Evolutionary conservation across 768 basidiomycete genomes (phyloP), one percentile per base, ranked within the genome.

Genomic region (Leccinum pellstonianum): DNA sequence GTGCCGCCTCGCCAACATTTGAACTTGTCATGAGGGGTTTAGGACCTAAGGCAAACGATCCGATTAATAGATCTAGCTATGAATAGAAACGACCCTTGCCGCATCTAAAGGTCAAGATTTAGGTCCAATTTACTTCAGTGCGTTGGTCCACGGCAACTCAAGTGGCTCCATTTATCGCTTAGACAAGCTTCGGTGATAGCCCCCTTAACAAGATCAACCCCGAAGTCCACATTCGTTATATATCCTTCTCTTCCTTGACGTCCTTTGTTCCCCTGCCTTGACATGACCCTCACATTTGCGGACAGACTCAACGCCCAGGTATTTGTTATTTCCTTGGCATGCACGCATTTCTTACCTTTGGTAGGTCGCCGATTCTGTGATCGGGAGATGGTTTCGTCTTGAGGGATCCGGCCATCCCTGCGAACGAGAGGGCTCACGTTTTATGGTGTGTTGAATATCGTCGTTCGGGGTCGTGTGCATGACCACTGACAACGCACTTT

Each of bases 341-440:
- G 1, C 14, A 2, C 5, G 2, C 23, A 33, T 6, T 37, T 64
- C 63, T 46, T 64, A 62, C 14, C 51, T 53, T 29, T 35, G 50
- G n/a, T 50, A 73, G 69, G 76, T 80, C 41, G 80, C 81, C 15
- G 71, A 72, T 60, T 78, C 77, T 37, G 66, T 62, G 14, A 62
- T 80, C 33, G 88, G 88, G 55, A 76, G 82, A 68, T 90, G 86
- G 83, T 91, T 91, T 75, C 77, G 81, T 55, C 77, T 91, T 25
- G 89, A 90, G 59, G 89, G 89, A 14, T 86, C 83, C 53, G 88
- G 88, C 33, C 84, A 82, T 65, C 77, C 80, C 29, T 80, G 81
- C 54, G 85, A 86, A 66, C 82, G 89, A 62, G 69, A 74, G 33
- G 88, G 87, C 11, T 86, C 88, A 15, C 77, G 82, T 59, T 90